A percentile compares a stretch with the other conserved stretches of the same genome.
Evolutionary conservation across 75 land plant species (phyloP).

Genomic region (Cunninghamia lanceolata): DNA sequence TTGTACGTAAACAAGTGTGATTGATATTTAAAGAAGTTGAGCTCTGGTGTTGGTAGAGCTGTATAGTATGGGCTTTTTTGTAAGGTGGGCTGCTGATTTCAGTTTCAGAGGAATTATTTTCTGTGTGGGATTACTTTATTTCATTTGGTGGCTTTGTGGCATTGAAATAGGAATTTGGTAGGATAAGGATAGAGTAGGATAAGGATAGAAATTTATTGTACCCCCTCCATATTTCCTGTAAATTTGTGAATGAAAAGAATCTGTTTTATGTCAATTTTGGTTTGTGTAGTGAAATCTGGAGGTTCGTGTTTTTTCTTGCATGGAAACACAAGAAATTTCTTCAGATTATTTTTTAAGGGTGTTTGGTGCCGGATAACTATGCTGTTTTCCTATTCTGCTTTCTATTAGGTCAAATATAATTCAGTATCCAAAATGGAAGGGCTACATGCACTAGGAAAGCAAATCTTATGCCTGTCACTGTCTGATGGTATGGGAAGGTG

Average conservation of each 20-base stretch:
- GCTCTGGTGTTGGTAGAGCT: background rate
- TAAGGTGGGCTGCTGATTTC: background rate
- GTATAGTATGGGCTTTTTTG: background rate
- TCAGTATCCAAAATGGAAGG: too few relatives aligned
- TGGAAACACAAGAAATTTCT: background rate
- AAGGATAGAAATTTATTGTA: background rate
- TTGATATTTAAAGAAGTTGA: background rate
- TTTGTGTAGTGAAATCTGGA: background rate
- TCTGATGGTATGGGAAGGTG: too few relatives aligned
- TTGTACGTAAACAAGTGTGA: background rate
- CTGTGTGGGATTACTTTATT: background rate
- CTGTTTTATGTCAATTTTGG: background rate
- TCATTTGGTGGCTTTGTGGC: too few relatives aligned
- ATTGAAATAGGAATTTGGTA: too few relatives aligned
- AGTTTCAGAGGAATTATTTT: background rate
- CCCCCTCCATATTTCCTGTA: background rate
- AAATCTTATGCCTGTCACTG: too few relatives aligned
- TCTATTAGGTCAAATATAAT: too few relatives aligned
- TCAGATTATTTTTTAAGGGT: background rate
- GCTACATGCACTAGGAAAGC: too few relatives aligned
- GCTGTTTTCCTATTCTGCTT: background rate
- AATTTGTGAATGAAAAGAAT: background rate
- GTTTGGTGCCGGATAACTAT: background rate
- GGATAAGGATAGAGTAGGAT: too few relatives aligned
- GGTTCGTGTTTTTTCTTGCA: background rate